phyloP scores from a whole-genome alignment of 371 early-diverging fungal species.

The Nematocida ironsii region DNA sequence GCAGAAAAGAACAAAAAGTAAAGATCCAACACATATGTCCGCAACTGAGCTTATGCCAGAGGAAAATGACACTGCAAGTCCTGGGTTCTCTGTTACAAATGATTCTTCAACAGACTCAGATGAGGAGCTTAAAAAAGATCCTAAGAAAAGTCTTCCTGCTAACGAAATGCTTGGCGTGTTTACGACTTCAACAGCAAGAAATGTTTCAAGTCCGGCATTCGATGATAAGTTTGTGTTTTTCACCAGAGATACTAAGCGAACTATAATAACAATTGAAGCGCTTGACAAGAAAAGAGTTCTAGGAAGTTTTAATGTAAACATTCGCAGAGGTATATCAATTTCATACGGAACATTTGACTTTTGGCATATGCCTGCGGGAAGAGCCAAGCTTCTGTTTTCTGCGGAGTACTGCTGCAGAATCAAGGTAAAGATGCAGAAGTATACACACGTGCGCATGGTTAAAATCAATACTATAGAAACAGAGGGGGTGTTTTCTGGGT shows the following conservation, averaged over 20 bases:
- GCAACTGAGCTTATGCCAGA: constrained; percentile 48
- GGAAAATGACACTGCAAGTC: constrained; percentile 11
- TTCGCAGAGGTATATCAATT: constrained; percentile 43
- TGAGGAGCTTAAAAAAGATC: constrained; percentile 24
- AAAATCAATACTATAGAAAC: constrained; percentile 13
- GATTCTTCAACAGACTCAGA: constrained; percentile 58
- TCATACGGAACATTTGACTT: constrained; percentile 59
- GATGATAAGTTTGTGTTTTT: constrained; percentile 67
- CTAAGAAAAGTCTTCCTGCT: background rate
- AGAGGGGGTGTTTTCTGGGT: constrained; percentile 31
- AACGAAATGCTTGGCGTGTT: constrained; percentile 58
- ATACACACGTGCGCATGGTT: constrained; percentile 22
- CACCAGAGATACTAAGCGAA: constrained; percentile 59
- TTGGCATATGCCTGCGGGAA: constrained; percentile 31
- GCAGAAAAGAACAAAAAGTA: constrained; percentile 32
- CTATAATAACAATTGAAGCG: constrained; percentile 32
- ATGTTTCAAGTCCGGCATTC: constrained; percentile 63
- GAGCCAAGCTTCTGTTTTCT: constrained; percentile 52
- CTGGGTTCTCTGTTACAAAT: constrained; percentile 34
- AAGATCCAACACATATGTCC: constrained; percentile 50
- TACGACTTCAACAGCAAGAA: constrained; percentile 63
- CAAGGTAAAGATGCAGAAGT: constrained; percentile 50
- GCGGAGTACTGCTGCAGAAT: constrained; percentile 46
- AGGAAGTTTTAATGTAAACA: constrained; percentile 45
- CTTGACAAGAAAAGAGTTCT: constrained; percentile 22